phyloP scores from a whole-genome alignment of 2,329 filamentous ascomycete species.

The Alternaria hordeiaustralica region DNA sequence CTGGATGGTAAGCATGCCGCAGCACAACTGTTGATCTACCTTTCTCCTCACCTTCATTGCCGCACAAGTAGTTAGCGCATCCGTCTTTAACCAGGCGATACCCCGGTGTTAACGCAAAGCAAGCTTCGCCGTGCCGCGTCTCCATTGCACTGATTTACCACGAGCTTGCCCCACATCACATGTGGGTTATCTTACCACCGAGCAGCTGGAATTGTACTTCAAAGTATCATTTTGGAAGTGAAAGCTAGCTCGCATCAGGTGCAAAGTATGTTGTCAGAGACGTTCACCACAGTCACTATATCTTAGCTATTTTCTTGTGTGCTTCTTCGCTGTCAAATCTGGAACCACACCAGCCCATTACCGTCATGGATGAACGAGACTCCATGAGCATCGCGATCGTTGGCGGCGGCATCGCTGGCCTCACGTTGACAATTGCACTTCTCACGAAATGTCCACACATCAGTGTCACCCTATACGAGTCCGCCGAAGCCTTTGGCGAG shows the following conservation, averaged over 20 bases:
- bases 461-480: slow-evolving; percentile 61
- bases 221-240: not conserved
- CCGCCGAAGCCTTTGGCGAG: slow-evolving; percentile 60
- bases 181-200: not conserved
- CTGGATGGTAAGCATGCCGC: not conserved
- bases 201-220: not conserved
- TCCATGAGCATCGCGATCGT: slow-evolving; percentile 59
- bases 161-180: not conserved
- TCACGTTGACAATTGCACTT: slow-evolving; percentile 60
- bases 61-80: too few species aligned
- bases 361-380: slow-evolving; percentile 4
- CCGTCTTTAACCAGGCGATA: too few species aligned
- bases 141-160: not conserved
- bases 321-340: not conserved
- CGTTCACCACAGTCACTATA: not conserved
- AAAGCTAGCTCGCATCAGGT: not conserved
- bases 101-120: not conserved
- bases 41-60: too few species aligned
- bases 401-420: slow-evolving; percentile 65
- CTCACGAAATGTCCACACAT: slow-evolving; percentile 49
- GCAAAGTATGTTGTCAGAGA: not conserved
- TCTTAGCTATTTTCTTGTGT: not conserved
- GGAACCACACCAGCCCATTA: not conserved
- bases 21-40: too few species aligned
- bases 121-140: too few species aligned